These are phyloP conservation scores for Aspergillus asperescens DNA, from an alignment of 495 filamentous ascomycete genomes.

Conservation along the genomic window DNA sequence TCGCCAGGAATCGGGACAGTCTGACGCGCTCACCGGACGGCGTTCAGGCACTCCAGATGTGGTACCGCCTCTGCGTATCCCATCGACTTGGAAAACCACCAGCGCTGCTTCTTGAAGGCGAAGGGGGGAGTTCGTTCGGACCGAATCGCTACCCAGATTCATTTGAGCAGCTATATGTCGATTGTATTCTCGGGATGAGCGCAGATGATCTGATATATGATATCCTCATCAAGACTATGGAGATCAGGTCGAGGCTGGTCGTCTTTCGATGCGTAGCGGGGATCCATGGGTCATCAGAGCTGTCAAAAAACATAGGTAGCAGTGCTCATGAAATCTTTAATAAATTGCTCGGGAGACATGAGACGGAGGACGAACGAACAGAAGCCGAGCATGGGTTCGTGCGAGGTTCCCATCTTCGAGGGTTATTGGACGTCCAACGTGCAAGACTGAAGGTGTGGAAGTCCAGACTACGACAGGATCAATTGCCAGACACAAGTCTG, in stretches of 20 bases:
- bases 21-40: constrained; percentile 3
- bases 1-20: not conserved
- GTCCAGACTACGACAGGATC: constrained; percentile 1
- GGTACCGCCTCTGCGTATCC: constrained; percentile 18
- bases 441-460: constrained; percentile 13
- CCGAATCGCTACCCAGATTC: constrained; percentile 12
- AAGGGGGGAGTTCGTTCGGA: constrained; percentile 12
- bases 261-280: constrained; percentile 14
- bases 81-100: constrained; percentile 17
- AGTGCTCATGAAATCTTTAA: not conserved
- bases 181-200: constrained; percentile 15
- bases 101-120: constrained; percentile 15
- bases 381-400: constrained; percentile 14
- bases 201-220: constrained; percentile 18
- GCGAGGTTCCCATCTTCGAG: constrained; percentile 10
- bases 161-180: constrained; percentile 13
- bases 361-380: not conserved
- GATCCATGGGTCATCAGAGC: not conserved
- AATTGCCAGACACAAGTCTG: not conserved
- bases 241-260: constrained; percentile 13
- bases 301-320: constrained; percentile 7
- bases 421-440: constrained; percentile 13
- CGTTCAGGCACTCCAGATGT: constrained; percentile 12
- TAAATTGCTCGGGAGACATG: not conserved
- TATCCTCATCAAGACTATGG: constrained; percentile 16